phyloP scores from a whole-genome alignment of 2,329 filamentous ascomycete genomes.

The Paracamarosporium sp. region DNA sequence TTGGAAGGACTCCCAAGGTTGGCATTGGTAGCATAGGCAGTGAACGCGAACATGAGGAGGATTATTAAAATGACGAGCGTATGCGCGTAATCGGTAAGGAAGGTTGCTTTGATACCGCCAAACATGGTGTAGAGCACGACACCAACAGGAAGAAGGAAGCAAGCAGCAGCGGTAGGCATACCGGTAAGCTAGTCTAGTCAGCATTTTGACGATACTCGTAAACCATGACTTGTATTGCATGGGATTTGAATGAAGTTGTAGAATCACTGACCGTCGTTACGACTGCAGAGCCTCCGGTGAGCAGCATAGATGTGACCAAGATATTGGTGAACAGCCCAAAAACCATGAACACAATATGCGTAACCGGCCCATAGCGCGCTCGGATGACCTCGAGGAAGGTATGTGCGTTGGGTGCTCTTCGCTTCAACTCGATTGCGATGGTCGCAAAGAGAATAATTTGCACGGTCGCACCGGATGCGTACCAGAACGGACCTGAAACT shows the following conservation, averaged over 20 bases:
- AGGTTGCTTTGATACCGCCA: slow-evolving; percentile 72
- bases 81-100: slow-evolving; percentile 85
- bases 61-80: slow-evolving; percentile 85
- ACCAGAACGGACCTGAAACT: slow-evolving; percentile 70
- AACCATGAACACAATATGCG: slow-evolving; percentile 80
- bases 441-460: slow-evolving; percentile 85
- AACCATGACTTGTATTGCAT: no score
- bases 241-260: no score
- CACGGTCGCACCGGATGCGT: slow-evolving; percentile 61
- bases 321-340: slow-evolving; percentile 85
- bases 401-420: slow-evolving; percentile 85
- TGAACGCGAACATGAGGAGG: slow-evolving; percentile 84
- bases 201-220: no score
- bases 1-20: slow-evolving; percentile 75
- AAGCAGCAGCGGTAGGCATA: slow-evolving; percentile 79
- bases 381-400: slow-evolving; percentile 83
- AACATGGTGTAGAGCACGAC: slow-evolving; percentile 80
- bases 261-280: no score
- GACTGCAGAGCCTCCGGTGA: slow-evolving; percentile 83
- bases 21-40: slow-evolving; percentile 76
- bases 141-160: slow-evolving; percentile 81
- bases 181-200: no score
- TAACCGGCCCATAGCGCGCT: slow-evolving; percentile 75
- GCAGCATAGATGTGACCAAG: slow-evolving; percentile 85
- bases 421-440: slow-evolving; percentile 87